Evolutionary conservation across 1,284 basidiomycete species (phyloP), one percentile per base, ranked within the genome.

Genomic region (Ustilago cynodontis): DNA sequence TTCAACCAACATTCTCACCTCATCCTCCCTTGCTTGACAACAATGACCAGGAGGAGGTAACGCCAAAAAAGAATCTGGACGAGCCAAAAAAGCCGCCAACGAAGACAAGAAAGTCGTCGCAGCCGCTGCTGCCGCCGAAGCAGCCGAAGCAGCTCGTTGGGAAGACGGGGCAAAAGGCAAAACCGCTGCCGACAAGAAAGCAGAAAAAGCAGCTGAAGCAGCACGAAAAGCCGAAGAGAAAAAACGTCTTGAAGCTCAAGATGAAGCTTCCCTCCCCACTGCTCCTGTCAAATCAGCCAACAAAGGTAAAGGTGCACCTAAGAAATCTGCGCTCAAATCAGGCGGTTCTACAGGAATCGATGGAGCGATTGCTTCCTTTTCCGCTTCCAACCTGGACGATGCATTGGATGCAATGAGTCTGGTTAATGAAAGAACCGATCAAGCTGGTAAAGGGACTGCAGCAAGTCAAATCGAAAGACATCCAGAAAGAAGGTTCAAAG

Each of bases 1-100:
- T n/a, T n/a, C n/a, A n/a, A 16, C 37, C 11, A 26, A 29, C 29
- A 11, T 7, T 59, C 63, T 39, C 22, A 29, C 10, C 22, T 22
- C 14, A 13, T 18, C 31, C n/a, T n/a, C 3, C 29, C 26, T 26
- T 16, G n/a, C 45, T 22, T 47, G 9, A 5, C 45, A 11, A 16
- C 7, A 26, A 9, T 5, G n/a, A n/a, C 5, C 29, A 35, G 50
- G 29, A 65, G 74, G 75, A 33, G 72, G 72, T n/a, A 77, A 77
- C 65, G 67, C 75, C 1, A 77, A 77, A 39, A 77, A 77, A 26
- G 75, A 77, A 39, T 77, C 79, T 2, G 84, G 84, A 14, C 72
- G 76, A 54, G 93, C 94, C 1, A 94, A 94, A 87, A 98, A 98
- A 87, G 93, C 94, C 7, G 95, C 96, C 85, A 95, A 94, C 86